These are phyloP conservation scores for Cyphellophora europaea DNA, from an alignment of 2,329 filamentous ascomycete species.

Conservation along the genomic window DNA sequence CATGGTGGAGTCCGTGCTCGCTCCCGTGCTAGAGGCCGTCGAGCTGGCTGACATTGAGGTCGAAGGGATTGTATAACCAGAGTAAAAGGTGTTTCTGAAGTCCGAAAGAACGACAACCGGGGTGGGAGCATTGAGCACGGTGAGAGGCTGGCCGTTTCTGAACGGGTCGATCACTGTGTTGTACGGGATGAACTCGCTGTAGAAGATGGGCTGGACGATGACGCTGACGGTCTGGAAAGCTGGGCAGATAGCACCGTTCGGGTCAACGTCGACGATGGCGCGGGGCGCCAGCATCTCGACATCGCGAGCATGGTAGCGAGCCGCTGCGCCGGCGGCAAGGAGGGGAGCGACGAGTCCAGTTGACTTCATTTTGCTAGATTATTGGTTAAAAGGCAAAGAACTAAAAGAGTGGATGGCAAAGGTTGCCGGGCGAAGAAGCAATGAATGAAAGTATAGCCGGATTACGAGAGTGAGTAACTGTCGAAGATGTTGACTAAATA, in stretches of 20 bases:
- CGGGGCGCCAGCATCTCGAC: too few relatives aligned
- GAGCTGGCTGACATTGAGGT: slow-evolving; percentile 1
- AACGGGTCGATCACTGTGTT: slow-evolving; percentile 3
- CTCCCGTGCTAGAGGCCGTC: not conserved
- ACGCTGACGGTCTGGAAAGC: slow-evolving; percentile 1
- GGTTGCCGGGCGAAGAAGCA: not conserved
- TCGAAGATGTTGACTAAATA: not conserved
- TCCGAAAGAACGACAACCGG: not conserved
- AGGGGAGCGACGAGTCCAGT: not conserved
- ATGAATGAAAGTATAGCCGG: too few relatives aligned
- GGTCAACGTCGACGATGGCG: slow-evolving; percentile 1
- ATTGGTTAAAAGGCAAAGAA: not conserved
- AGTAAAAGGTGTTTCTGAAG: not conserved
- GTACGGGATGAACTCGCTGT: not conserved
- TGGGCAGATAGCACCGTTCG: not conserved
- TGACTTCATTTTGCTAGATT: not conserved
- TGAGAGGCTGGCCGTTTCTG: not conserved
- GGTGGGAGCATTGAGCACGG: not conserved
- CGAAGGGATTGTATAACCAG: not conserved
- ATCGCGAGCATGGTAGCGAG: not conserved
- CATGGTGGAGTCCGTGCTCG: not conserved
- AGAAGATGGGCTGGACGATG: slow-evolving; percentile 4
- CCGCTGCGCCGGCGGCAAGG: not conserved
- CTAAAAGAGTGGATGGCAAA: not conserved
- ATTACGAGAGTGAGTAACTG: not conserved